Evolutionary conservation across 495 filamentous ascomycete species (phyloP).

Genomic region (Penicillium paxilli): DNA sequence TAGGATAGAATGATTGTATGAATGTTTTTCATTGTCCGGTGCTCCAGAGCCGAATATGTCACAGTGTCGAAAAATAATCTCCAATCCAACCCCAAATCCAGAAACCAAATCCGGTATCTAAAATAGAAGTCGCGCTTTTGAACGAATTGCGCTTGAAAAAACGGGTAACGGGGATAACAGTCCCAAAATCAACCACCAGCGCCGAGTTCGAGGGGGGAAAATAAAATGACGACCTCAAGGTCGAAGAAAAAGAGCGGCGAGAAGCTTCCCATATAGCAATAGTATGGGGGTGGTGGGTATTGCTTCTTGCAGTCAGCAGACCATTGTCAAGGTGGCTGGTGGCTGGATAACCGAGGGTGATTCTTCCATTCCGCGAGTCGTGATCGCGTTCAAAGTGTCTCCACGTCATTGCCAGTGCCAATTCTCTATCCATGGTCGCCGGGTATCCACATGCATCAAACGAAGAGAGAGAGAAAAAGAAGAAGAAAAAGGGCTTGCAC

Average conservation of each 20-base stretch:
- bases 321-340: background rate
- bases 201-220: slow-evolving; percentile 29
- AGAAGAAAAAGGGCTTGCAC: slow-evolving; percentile 2
- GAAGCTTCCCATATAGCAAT: slow-evolving; percentile 1
- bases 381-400: background rate
- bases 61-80: slow-evolving; percentile 11
- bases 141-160: slow-evolving; percentile 27
- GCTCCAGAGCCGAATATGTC: slow-evolving; percentile 32
- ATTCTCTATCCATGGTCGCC: slow-evolving; percentile 4
- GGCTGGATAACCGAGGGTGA: background rate
- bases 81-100: slow-evolving; percentile 11
- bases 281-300: background rate
- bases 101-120: slow-evolving; percentile 22
- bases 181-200: slow-evolving; percentile 43
- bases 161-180: slow-evolving; percentile 20
- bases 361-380: background rate
- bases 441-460: slow-evolving; percentile 1
- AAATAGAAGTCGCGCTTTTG: slow-evolving; percentile 21
- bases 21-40: slow-evolving; percentile 7
- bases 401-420: background rate
- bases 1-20: background rate
- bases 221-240: slow-evolving; percentile 13
- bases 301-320: background rate
- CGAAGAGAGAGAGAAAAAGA: background rate
- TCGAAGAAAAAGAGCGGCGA: slow-evolving; percentile 14